Evolutionary conservation across 2,329 filamentous ascomycete genomes (phyloP), one percentile per base, ranked within the genome.

Genomic region (Epicoccum sorghinum): DNA sequence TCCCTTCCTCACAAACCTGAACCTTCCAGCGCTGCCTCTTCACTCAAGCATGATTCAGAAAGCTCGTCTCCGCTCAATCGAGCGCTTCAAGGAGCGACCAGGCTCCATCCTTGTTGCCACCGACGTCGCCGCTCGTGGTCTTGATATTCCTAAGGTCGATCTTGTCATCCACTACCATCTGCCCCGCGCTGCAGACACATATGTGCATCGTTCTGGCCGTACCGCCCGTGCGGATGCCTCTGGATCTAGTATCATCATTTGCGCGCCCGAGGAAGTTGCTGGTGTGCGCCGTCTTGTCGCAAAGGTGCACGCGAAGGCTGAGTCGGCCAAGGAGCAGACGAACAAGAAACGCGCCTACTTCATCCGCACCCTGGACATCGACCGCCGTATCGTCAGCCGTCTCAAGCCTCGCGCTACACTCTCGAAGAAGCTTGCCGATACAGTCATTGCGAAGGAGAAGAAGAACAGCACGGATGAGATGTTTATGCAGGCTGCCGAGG

Each of bases 21-120:
- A 88, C 58, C 81, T 97, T 7, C 86, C 88, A 2, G 89, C 88
- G 1, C 80, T 91, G 9, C 86, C 90, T 0, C 80, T 99, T 0
- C 95, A 99, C 75, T 97, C 92, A 0, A 89, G 92, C 60, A 98
- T 99, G 95, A 83, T 87, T 1, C 95, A 99, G 76, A 98, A 98
- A 75, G 93, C 95, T 3, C 91, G 95, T 39, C 82, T 97, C n/a
- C 87, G 93, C 35, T 93, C 91, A 1, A 84, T 99, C 2, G 95
- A 99, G 71, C 89, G 90, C 36, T 98, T 99, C 77, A 88, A 89
- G 1, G 84, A 84, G 3, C 79, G 86, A 0, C 72, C 77, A 0
- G 80, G 74, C 66, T 84, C 87, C 1, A 89, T 98, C 40, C 84
- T 98, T 3, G 84, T 99, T 14, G 92, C 95, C 3, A 98, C 95